Evolutionary conservation across 164 flowering plant species (phyloP), one percentile per base, ranked within the genome.

Genomic region (Cinnamomum chago): DNA sequence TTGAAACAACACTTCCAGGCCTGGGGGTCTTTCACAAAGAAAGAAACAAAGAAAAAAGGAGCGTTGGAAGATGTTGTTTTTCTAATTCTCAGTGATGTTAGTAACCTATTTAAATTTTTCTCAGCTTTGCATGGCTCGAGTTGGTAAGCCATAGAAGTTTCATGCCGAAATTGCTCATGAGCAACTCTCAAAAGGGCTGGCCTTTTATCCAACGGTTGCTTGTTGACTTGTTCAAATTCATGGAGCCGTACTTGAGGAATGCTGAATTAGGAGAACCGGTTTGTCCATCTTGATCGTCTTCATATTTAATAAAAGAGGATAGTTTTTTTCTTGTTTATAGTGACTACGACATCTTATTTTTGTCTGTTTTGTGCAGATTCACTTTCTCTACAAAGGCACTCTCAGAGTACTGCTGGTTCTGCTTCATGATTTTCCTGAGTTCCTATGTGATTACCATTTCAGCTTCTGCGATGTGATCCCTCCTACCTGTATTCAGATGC

Each of bases 91-190:
- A 15, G 15, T 50, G 17, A 15, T 27, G 10, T 28, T 1, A 27
- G 35, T 81, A 58, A 78, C 73, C 75, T 81, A 47, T n/a, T 69
- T 72, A 30, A 12, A 40, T 15, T 72, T 51, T 66, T 81, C 81
- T 62, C 93, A 96, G 99, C 84, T 94, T 89, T 87, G 97, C 89
- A n/a, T 96, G 99, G 99, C 93, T 96, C 72, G 97, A 94, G 81
- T 86, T 96, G 78, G 91, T 92, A 67, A 91, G 98, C 73, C 99
- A 96, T 77, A 85, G 96, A 77, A 88, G 90, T 84, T 96, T 91
- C 82, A 94, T 96, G 99, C 98, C 99, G 17, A 96, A 90, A 77
- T 81, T 96, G 84, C 93, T 96, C 11, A 83, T 83, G 47, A 90
- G 85, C 65, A 92, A 88, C 76, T 75, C 85, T 74, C 97, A 89